Base-by-base conservation (phyloP, 345 rosid species). In the Mercurialis annua region DNA sequence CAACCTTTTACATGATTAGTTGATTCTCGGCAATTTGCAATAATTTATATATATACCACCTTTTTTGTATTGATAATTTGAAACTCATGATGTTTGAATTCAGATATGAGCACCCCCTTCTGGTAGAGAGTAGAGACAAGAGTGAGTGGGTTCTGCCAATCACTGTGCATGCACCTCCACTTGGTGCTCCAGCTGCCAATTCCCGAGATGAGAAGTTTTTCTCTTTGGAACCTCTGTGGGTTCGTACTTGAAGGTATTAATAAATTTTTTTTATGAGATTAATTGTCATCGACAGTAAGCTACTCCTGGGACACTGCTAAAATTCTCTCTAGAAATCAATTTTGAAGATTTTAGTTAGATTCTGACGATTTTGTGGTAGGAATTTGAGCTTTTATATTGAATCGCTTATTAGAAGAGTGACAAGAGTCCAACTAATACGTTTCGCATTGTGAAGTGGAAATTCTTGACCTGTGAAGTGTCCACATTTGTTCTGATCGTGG, bases 141-240 rank as follows among this genome's bases (percentile, higher is more conserved):
- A 79, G 87, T 23, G 97, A 89, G 78, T 94, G 99, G 99, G 74
- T 89, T 78, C 96, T 94, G 67, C 99, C 99, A 5, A 87, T 94
- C 34, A 89, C 84, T 0, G 97, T 91, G 72, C 95, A 86, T 62
- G 99, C 96, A 59, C 93, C 92, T 58, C 92, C 97, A 11, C 83
- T 90, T 1, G 83, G 87, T 62, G 65, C 88, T 29, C 14, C 80
- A 9, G 79, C 82, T 62, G 66, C 84, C 63, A 84, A 76, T 23
- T n/a, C 82, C 64, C 77, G 83, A 73, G 85, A 81, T 5, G 89
- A 87, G 73, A 89, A 80, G 80, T 71, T 74, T 68, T 74, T 84
- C 62, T 78, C 88, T 63, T 64, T 88, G 82, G 98, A 86, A 67
- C 90, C 96, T 55, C 56, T 86, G 76, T 91, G 93, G 90, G 77